Conservation (phyloP, 352 stramenopile genomes). For the Phytophthora sojae region DNA sequence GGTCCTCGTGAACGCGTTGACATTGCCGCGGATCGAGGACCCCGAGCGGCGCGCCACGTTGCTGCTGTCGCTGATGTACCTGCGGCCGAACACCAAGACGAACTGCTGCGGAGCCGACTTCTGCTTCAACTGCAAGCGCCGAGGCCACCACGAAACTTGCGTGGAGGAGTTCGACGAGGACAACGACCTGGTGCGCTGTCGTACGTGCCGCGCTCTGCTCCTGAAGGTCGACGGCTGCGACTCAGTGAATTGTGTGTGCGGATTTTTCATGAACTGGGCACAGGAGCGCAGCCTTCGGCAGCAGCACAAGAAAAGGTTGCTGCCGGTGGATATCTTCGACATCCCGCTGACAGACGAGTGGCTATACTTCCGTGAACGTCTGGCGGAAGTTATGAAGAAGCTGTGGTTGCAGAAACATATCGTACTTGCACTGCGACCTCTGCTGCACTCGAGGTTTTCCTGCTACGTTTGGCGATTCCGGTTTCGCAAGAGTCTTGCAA, state of each 20-base stretch:
- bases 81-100: conserved; percentile 37
- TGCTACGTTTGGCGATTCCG: conserved; percentile 23
- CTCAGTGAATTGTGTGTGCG: conserved; percentile 56
- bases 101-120: conserved; percentile 47
- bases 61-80: conserved; percentile 47
- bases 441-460: conserved; percentile 8
- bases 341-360: conserved; percentile 15
- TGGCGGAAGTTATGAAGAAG: conserved; percentile 1
- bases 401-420: conserved; percentile 19
- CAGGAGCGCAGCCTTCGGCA: conserved; percentile 26
- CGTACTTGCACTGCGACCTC: neutral
- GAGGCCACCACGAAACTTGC: conserved; percentile 39
- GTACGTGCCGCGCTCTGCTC: conserved; percentile 48
- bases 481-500: conserved; percentile 16
- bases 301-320: conserved; percentile 21
- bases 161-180: conserved; percentile 31
- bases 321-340: conserved; percentile 48
- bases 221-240: conserved; percentile 66
- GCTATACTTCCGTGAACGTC: conserved; percentile 1
- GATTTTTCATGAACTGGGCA: conserved; percentile 50
- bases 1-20: conserved; percentile 19
- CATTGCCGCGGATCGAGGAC: conserved; percentile 39
- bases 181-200: conserved; percentile 50
- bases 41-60: conserved; percentile 50
- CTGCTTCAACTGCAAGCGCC: conserved; percentile 67